Conservation (phyloP, 2,329 filamentous ascomycete species). For the Diplodia mutila region DNA sequence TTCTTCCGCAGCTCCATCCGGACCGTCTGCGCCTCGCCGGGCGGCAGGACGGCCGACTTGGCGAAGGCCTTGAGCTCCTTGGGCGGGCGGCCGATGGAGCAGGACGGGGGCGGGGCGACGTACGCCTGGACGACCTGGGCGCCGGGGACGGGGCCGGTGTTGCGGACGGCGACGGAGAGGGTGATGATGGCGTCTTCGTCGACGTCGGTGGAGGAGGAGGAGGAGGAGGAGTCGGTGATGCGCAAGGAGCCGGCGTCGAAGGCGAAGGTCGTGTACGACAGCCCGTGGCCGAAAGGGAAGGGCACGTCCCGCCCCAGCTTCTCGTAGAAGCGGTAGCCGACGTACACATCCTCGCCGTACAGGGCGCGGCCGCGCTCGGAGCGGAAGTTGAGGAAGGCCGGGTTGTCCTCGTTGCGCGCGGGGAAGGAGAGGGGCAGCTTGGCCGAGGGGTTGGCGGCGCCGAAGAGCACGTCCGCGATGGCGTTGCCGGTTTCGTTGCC, state of each 20-base stretch:
- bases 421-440: conserved; percentile 67
- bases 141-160: conserved; percentile 56
- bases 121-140: conserved; percentile 70
- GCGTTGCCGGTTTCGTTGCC: conserved; percentile 68
- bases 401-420: conserved; percentile 64
- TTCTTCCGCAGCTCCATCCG: conserved; percentile 64
- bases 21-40: conserved; percentile 61
- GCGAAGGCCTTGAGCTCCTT: conserved; percentile 72
- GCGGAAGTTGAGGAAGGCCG: conserved; percentile 68
- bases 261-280: conserved; percentile 64
- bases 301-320: conserved; percentile 63
- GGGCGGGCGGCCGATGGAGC: conserved; percentile 59
- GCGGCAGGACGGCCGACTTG: conserved; percentile 62
- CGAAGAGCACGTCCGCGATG: conserved; percentile 66
- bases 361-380: conserved; percentile 59
- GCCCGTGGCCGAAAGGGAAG: conserved; percentile 67
- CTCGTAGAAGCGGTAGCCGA: conserved; percentile 49
- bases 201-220: conserved; percentile 28
- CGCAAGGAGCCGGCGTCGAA: not conserved
- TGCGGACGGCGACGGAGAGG: conserved; percentile 55
- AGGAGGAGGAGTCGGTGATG: not conserved
- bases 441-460: conserved; percentile 65
- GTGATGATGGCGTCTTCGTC: not conserved
- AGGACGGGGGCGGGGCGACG: conserved; percentile 58
- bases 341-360: conserved; percentile 32